Conservation (phyloP, 768 basidiomycete genomes). For the Hortiboletus campestris region DNA sequence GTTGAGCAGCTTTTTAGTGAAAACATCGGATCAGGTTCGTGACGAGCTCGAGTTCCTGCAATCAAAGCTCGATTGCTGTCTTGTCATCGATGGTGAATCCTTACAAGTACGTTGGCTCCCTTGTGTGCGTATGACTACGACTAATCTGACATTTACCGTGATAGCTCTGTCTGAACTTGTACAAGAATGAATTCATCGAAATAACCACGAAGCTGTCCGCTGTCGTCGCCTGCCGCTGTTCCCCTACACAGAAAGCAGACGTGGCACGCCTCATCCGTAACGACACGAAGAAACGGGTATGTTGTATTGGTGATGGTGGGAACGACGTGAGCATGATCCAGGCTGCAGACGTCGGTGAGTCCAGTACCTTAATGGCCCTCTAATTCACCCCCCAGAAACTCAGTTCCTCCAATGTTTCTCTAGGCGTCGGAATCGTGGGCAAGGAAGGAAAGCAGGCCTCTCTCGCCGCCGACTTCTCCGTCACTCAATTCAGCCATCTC, state of each 20-base stretch:
- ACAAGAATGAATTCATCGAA: constrained; percentile 93
- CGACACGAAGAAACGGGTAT: constrained; percentile 92
- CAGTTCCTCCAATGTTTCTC: not conserved
- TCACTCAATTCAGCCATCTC: constrained; percentile 93
- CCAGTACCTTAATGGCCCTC: not conserved
- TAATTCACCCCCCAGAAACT: not conserved
- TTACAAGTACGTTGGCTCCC: constrained; percentile 61
- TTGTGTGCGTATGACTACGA: not conserved
- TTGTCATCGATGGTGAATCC: constrained; percentile 98
- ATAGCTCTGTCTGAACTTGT: constrained; percentile 86
- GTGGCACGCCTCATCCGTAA: constrained; percentile 90
- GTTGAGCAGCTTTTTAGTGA: constrained; percentile 52
- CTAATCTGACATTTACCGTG: not conserved
- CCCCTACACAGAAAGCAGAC: constrained; percentile 98
- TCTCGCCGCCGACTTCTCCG: constrained; percentile 97
- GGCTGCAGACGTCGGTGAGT: constrained; percentile 95
- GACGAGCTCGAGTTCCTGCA: constrained; percentile 92
- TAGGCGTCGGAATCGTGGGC: constrained; percentile 96
- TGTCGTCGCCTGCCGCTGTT: constrained; percentile 97
- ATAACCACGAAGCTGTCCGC: constrained; percentile 94
- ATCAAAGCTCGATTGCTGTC: constrained; percentile 93
- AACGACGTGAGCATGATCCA: constrained; percentile 99
- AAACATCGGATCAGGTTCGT: constrained; percentile 76
- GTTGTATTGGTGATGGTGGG: constrained; percentile 98
- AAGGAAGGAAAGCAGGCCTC: constrained; percentile 99